These are phyloP conservation scores for Marchantia paleacea DNA, from an alignment of 225 moss, liverwort and hornwort species.

Conservation along the genomic window DNA sequence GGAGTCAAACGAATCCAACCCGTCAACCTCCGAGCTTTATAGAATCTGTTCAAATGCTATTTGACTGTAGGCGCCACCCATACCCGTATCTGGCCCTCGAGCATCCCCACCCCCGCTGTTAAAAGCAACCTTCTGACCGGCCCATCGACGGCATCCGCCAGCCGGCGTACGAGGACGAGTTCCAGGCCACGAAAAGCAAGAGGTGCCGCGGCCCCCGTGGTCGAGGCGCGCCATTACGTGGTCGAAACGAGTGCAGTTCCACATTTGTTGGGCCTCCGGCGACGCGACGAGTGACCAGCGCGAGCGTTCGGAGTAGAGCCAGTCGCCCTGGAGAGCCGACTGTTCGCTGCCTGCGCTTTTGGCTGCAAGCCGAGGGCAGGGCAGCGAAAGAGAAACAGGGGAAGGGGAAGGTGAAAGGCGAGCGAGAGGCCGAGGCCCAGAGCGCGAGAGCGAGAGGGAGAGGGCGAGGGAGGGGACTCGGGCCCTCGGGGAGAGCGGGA, in stretches of 20 bases:
- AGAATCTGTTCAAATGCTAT: constrained; percentile 11
- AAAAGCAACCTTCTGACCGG: too few species aligned
- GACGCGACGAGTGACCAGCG: background rate
- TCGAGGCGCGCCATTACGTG: background rate
- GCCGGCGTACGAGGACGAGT: too few species aligned
- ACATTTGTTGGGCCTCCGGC: background rate
- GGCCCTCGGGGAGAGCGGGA: background rate
- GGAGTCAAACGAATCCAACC: background rate
- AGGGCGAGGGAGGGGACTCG: background rate
- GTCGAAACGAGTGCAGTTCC: background rate
- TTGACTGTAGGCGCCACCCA: background rate
- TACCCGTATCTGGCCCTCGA: background rate
- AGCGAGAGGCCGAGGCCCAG: background rate
- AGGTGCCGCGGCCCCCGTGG: background rate
- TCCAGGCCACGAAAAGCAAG: background rate
- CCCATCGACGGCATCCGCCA: too few species aligned
- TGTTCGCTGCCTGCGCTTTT: too few species aligned
- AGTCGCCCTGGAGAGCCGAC: too few species aligned
- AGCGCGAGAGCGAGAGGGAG: background rate
- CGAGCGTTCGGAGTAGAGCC: too few species aligned
- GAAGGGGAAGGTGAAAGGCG: background rate
- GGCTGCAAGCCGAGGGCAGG: too few species aligned
- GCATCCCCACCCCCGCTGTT: too few species aligned
- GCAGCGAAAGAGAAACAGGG: too few species aligned
- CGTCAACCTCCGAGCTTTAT: too few species aligned